Conservation (phyloP, 179 eudicot species). For the Amaranthus tricolor region DNA sequence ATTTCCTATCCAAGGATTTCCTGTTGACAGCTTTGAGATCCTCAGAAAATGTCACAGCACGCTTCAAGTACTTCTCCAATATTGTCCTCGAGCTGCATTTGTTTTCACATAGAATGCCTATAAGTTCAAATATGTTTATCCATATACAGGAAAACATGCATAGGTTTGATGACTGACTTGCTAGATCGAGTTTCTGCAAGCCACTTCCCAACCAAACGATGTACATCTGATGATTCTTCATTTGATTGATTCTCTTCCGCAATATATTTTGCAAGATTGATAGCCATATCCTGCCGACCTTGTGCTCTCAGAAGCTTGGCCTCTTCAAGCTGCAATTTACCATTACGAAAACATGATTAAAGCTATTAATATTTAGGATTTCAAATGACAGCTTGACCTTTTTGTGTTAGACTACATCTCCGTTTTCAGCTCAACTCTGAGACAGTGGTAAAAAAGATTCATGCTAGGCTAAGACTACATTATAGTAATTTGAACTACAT, state of each 20-base stretch:
- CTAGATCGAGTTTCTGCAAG: conserved; percentile 95
- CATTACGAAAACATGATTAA: background rate
- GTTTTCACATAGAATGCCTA: conserved; percentile 15
- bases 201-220: conserved; percentile 98
- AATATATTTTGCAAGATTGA: conserved; percentile 82
- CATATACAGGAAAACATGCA: conserved; percentile 1
- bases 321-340: conserved; percentile 78
- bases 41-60: conserved; percentile 72
- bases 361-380: background rate
- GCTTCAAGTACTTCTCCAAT: conserved; percentile 84
- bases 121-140: background rate
- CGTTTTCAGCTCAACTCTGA: background rate
- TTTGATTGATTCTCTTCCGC: conserved; percentile 55
- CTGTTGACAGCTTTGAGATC: conserved; percentile 43
- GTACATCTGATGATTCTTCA: conserved; percentile 74
- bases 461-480: background rate
- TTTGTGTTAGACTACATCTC: background rate
- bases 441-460: background rate
- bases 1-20: conserved; percentile 54
- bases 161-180: conserved; percentile 57
- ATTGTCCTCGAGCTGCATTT: conserved; percentile 91
- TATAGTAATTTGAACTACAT: too few relatives aligned
- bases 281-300: conserved; percentile 92
- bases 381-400: background rate
- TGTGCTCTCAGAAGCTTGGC: conserved; percentile 93